phyloP scores from a whole-genome alignment of 164 flowering plant species.

The Stephania cephalantha region DNA sequence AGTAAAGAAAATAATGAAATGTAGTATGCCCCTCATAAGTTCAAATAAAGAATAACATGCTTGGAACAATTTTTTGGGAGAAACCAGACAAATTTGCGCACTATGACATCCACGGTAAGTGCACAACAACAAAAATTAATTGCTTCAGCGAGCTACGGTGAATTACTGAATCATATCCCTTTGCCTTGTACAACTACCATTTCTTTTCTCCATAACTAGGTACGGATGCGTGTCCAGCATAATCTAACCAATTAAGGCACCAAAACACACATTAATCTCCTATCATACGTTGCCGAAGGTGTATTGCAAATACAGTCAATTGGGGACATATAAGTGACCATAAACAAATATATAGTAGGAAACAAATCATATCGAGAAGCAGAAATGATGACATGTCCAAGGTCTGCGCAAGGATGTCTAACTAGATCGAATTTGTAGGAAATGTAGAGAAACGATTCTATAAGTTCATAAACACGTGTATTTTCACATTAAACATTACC shows the following conservation, averaged over 20 bases:
- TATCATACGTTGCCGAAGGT: no score
- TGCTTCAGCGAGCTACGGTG: not conserved
- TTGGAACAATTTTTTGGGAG: not conserved
- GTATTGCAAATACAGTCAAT: no score
- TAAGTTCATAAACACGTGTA: not conserved
- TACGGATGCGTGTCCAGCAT: not conserved
- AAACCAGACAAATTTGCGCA: not conserved
- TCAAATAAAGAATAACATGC: not conserved
- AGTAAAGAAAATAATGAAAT: not conserved
- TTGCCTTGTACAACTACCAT: not conserved
- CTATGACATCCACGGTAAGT: not conserved
- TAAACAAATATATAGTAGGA: not conserved
- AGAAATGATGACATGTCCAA: not conserved
- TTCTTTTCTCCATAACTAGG: not conserved
- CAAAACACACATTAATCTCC: not conserved
- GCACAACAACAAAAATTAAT: no score
- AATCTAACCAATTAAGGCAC: not conserved
- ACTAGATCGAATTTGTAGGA: not conserved
- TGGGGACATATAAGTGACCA: not conserved
- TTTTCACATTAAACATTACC: conserved; percentile 37
- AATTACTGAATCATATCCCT: not conserved
- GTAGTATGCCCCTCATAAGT: not conserved
- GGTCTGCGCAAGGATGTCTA: not conserved
- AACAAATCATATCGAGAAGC: not conserved
- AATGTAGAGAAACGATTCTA: no score